Conservation (phyloP, 2,329 filamentous ascomycete species). For the Camillea tinctor region DNA sequence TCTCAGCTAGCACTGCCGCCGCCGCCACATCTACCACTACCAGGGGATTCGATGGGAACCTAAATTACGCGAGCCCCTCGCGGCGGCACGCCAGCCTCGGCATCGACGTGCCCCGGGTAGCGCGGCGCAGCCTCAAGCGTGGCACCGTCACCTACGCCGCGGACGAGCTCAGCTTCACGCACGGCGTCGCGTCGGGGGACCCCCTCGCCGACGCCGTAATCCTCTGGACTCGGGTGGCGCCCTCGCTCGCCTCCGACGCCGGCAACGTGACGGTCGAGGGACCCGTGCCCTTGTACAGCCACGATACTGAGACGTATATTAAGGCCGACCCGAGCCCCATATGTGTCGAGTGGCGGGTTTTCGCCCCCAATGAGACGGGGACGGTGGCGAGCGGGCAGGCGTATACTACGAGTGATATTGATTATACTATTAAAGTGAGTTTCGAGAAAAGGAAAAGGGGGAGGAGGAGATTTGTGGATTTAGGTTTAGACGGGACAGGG, state of each 20-base stretch:
- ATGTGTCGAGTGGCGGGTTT: constrained; percentile 66
- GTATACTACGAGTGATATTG: constrained; percentile 71
- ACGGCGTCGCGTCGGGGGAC: constrained; percentile 55
- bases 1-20: constrained; percentile 11
- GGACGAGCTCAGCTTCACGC: constrained; percentile 59
- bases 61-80: constrained; percentile 69
- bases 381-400: constrained; percentile 57
- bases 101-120: constrained; percentile 61
- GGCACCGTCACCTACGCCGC: constrained; percentile 43
- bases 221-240: constrained; percentile 49
- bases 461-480: too few relatives aligned
- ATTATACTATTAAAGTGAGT: constrained; percentile 69
- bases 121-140: constrained; percentile 49
- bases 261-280: constrained; percentile 45
- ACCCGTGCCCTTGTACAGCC: constrained; percentile 43
- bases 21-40: neutral
- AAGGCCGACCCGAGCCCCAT: constrained; percentile 47
- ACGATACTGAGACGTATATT: constrained; percentile 49
- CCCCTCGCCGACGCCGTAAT: constrained; percentile 58
- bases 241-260: constrained; percentile 43
- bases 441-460: neutral
- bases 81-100: constrained; percentile 62
- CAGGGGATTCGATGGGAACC: constrained; percentile 49
- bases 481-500: neutral
- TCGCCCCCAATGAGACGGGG: constrained; percentile 42